These are phyloP conservation scores for Teunomyces tritomae DNA, from an alignment of 805 yeast species.

Conservation along the genomic window DNA sequence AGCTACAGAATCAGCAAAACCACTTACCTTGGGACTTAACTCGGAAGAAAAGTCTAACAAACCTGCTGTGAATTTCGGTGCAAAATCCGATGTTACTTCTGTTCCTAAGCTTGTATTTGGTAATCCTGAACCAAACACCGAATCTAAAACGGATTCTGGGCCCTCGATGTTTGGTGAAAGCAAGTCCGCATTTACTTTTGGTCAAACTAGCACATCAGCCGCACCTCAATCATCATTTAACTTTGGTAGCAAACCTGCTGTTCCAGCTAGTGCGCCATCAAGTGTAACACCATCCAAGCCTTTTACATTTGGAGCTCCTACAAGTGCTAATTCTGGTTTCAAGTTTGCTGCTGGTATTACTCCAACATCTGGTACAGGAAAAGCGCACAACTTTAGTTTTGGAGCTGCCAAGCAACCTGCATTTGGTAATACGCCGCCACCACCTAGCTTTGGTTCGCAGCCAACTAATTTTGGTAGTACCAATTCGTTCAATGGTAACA, in stretches of 20 bases:
- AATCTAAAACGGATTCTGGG: not conserved
- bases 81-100: not conserved
- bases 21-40: not conserved
- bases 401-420: conserved; percentile 6
- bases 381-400: conserved; percentile 9
- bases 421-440: conserved; percentile 1
- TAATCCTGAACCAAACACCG: not conserved
- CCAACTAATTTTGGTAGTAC: conserved; percentile 3
- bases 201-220: not conserved
- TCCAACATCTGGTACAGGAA: not conserved
- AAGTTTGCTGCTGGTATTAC: conserved; percentile 10
- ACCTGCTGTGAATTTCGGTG: not conserved
- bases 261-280: not conserved
- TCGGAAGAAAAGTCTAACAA: not conserved
- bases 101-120: conserved; percentile 11
- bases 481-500: not conserved
- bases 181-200: not conserved
- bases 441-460: conserved; percentile 5
- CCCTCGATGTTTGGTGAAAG: not conserved
- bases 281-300: not conserved
- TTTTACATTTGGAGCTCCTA: not conserved
- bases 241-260: not conserved
- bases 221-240: not conserved
- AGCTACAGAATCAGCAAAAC: not conserved
- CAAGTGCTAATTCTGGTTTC: conserved; percentile 5